These are phyloP conservation scores for Claviceps monticola DNA, from an alignment of 2,329 filamentous ascomycete species.

Conservation along the genomic window DNA sequence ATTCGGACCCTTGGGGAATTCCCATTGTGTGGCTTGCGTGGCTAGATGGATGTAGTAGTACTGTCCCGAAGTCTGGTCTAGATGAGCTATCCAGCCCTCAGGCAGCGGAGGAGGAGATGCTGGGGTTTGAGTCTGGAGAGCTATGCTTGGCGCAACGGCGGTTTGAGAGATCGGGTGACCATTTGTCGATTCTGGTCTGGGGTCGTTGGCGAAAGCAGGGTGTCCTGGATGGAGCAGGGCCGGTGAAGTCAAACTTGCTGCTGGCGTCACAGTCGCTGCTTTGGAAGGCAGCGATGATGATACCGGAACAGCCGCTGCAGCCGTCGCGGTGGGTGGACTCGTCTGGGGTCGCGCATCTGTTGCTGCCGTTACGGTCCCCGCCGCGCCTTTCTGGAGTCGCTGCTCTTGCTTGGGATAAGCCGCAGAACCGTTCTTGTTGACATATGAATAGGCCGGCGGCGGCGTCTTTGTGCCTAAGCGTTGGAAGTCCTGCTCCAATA, in stretches of 20 bases:
- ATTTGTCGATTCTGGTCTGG: constrained; percentile 35
- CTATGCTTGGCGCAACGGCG: constrained; percentile 27
- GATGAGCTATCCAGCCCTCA: constrained; percentile 95
- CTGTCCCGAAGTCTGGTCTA: constrained; percentile 89
- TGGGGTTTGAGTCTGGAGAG: constrained; percentile 38
- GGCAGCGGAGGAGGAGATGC: constrained; percentile 84
- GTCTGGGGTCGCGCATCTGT: constrained; percentile 7
- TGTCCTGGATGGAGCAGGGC: constrained; percentile 51
- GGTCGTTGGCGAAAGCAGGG: constrained; percentile 84
- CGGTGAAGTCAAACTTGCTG: constrained; percentile 27
- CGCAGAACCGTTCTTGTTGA: constrained; percentile 39
- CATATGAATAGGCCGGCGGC: constrained; percentile 87
- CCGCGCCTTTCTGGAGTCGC: constrained; percentile 25
- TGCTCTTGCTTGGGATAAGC: constrained; percentile 72
- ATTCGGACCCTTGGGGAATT: constrained; percentile 92
- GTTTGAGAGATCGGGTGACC: constrained; percentile 30
- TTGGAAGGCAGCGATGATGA: constrained; percentile 3
- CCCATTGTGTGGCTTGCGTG: constrained; percentile 94
- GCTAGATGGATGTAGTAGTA: constrained; percentile 98
- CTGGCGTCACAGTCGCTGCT: constrained; percentile 3
- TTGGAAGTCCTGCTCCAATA: constrained; percentile 77
- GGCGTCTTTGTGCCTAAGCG: constrained; percentile 72
- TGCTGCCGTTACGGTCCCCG: constrained; percentile 8
- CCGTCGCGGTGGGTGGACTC: constrained; percentile 6
- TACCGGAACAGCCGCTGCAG: constrained; percentile 2